Base-by-base conservation (phyloP, 2,329 filamentous ascomycete genomes). In the Lecanicillium sp. region DNA sequence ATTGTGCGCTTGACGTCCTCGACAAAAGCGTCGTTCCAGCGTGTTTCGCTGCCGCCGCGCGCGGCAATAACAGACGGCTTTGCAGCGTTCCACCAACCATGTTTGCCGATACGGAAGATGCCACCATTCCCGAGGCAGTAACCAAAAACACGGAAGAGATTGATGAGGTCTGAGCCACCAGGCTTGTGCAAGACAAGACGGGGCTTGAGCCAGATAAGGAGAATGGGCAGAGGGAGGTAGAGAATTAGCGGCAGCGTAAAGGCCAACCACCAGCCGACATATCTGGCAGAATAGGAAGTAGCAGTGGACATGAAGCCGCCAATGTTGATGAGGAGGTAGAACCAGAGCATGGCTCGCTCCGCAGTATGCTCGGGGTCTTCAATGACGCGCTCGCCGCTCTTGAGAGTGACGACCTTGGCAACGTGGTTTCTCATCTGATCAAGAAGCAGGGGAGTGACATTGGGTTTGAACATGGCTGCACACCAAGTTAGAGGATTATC, bases 391-490 rank as follows among this genome's bases (percentile, higher is more conserved):
- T 85, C 79, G 15, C 83, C 83, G 3, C 66, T 75, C 35, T 59
- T 58, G 9, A 75, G 72, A 1, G 55, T 60, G 24, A 52, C 45
- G 33, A 60, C 54, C 2, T 49, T 56, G 21, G 60, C 56, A 24
- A 74, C 75, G 4, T 77, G 78, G 19, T 74, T 72, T 3, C 68
- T 73, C 58, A 83, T 76, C 58, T 87, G 83, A 54, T 87, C 83
- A 10, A 84, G 78, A 23, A 87, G 74, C 15, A 85, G 67, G 0
- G 83, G 81, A 0, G 81, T 79, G 30, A 90, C 81, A 54, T 87
- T 88, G 32, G 82, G 69, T 69, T 90, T 90, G 73, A 89, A 87
- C 65, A 72, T 71, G 52, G 67, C 84, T 7, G 21, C 9, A n/a
- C 15, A n/a, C 14, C 14, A n/a, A 2, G 23, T 43, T 30, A 46